Base-by-base conservation (phyloP, 2,329 filamentous ascomycete species). In the Graphilbum ipis-grandicollis region DNA sequence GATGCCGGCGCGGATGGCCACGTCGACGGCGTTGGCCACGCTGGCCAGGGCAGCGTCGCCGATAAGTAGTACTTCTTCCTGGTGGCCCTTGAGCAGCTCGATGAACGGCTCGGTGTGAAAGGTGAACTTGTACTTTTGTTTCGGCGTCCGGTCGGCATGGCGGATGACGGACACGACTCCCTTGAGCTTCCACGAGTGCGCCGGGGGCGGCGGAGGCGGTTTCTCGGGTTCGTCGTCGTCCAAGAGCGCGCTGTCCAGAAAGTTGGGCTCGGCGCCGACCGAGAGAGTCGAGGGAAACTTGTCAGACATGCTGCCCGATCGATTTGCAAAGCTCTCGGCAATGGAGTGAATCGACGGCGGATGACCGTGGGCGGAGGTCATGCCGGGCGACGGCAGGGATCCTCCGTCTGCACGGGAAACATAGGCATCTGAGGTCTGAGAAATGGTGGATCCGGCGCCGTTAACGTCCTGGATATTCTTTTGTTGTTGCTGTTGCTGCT, bases 51-150 rank as follows among this genome's bases (percentile, higher is more conserved):
- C 90, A 29, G 84, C 77, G 52, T 93, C 85, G 9, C 88, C 88
- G 45, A 93, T 90, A 18, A 98, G 69, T 2, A 98, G 66, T 2
- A 98, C 90, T 53, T 98, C 90, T 56, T 96, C 88, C 50, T 93
- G 83, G 49, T 98, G 88, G 0, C 90, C 90, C 52, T 88, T 93
- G 31, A 98, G 70, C 4, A 98, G 66, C 44, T 93, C 82, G 44
- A 98, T 86, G 50, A 98, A 98, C 0, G 90, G 90, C 43, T 86
- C 83, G 0, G 85, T 93, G 52, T 98, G 90, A 49, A 98, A 96
- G 0, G 90, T 98, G 50, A 96, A 98, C 54, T 98, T 98, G 66
- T 94, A 94, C 54, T 98, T 98, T 50, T 98, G 90, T 59, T 98
- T 98, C 3, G 90, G 90, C 2, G 90, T 98, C 39, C 90, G 79